Conservation (phyloP, 495 filamentous ascomycete genomes). For the Tuber microsphaerosporum region DNA sequence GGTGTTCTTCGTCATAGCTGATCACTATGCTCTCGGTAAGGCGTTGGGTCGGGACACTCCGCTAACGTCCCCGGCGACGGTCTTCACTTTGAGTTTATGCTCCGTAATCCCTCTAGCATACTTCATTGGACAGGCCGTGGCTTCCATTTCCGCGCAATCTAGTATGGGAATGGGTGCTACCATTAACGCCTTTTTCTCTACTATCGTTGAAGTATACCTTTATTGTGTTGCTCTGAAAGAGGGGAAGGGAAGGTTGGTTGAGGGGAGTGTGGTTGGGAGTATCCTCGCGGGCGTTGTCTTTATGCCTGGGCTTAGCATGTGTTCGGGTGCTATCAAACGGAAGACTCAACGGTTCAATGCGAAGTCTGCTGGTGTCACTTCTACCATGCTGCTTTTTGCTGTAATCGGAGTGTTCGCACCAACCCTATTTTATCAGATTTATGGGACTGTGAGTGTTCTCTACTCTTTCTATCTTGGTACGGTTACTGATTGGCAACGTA, state of each 20-base stretch:
- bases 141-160: constrained; percentile 97
- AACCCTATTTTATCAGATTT: constrained; percentile 98
- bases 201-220: constrained; percentile 93
- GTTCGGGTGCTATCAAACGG: constrained; percentile 92
- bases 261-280: constrained; percentile 93
- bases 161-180: constrained; percentile 99
- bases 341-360: constrained; percentile 99
- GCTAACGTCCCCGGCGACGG: constrained; percentile 70
- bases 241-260: constrained; percentile 86
- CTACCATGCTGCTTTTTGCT: constrained; percentile 96
- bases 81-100: constrained; percentile 76
- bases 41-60: constrained; percentile 57
- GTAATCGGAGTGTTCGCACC: constrained; percentile 96
- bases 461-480: neutral
- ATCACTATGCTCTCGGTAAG: constrained; percentile 70
- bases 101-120: constrained; percentile 97
- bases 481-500: constrained; percentile 45
- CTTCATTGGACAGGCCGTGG: constrained; percentile 97
- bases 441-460: constrained; percentile 67
- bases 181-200: constrained; percentile 99
- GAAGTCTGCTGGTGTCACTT: constrained; percentile 91
- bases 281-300: constrained; percentile 97
- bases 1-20: constrained; percentile 84
- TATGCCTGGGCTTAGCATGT: constrained; percentile 96
- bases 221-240: constrained; percentile 92